A percentile compares a stretch with the other conserved stretches of the same genome.
Conservation (phyloP, 2,329 filamentous ascomycete species). For the Arthrinium puccinioides region DNA sequence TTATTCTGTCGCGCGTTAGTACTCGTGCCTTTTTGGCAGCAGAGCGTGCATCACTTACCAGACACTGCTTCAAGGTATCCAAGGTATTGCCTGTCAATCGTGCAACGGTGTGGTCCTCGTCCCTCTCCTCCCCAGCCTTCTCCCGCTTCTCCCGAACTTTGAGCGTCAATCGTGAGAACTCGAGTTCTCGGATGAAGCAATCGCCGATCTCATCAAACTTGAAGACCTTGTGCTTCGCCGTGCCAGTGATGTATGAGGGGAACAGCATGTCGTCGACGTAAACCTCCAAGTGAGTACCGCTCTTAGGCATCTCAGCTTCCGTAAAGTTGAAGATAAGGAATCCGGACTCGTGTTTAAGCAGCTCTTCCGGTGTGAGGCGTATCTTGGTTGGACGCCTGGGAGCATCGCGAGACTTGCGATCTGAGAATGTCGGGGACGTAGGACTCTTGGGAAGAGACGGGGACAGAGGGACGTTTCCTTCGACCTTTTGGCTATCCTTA, state of each 20-base stretch:
- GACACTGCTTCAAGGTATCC: constrained; percentile 77
- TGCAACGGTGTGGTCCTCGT: constrained; percentile 70
- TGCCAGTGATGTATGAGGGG: constrained; percentile 77
- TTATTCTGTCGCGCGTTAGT: constrained; percentile 59
- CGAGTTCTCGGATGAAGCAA: constrained; percentile 93
- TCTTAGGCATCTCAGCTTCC: constrained; percentile 75
- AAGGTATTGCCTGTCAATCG: constrained; percentile 80
- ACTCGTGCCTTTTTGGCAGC: constrained; percentile 3
- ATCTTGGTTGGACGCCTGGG: constrained; percentile 64
- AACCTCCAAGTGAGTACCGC: constrained; percentile 73
- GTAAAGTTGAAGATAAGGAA: constrained; percentile 91
- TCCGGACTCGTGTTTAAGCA: constrained; percentile 81
- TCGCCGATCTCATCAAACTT: constrained; percentile 91
- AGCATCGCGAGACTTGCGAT: constrained; percentile 41
- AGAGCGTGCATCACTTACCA: constrained; percentile 49
- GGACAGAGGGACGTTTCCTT: constrained; percentile 17
- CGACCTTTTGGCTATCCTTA: constrained; percentile 16
- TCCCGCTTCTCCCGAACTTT: constrained; percentile 77
- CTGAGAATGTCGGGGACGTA: constrained; percentile 23
- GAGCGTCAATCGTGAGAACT: constrained; percentile 88
- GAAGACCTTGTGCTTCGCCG: constrained; percentile 59
- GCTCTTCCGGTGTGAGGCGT: constrained; percentile 68
- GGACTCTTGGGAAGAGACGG: constrained; percentile 31
- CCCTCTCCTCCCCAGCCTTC: constrained; percentile 56
- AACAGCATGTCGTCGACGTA: constrained; percentile 93